Percentiles rank a stretch among this genome's conserved stretches.
Conservation (phyloP, 169 alveolate species). For the Plasmodium cynomolgi region DNA sequence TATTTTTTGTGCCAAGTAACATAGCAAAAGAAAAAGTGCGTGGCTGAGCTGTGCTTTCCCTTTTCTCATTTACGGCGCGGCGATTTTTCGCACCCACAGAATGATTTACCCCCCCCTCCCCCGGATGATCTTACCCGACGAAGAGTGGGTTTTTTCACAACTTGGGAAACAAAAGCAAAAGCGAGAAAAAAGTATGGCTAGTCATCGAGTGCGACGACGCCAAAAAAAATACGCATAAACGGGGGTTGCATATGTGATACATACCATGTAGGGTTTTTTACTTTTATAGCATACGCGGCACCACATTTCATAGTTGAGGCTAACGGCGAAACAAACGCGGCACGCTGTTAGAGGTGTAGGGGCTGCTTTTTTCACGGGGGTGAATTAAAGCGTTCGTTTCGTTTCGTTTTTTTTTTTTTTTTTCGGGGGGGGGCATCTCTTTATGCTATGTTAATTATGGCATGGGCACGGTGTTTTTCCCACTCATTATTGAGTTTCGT, state of each 20-base stretch:
- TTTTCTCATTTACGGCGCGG: not conserved
- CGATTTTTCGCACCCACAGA: not conserved
- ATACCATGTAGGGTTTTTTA: too few relatives aligned
- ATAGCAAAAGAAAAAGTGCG: not conserved
- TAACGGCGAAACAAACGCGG: not conserved
- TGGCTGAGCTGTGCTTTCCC: not conserved
- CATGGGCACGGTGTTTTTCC: not conserved
- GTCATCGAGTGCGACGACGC: not conserved
- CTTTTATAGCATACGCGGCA: not conserved
- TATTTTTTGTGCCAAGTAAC: not conserved
- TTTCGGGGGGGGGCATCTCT: not conserved
- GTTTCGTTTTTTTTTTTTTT: not conserved
- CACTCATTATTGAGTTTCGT: not conserved
- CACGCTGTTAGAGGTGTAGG: conserved; percentile 40
- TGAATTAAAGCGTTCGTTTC: not conserved
- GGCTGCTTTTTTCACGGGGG: conserved; percentile 8
- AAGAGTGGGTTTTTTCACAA: not conserved
- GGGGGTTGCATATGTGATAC: not conserved
- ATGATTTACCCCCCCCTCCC: not conserved
- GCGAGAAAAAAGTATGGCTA: not conserved
- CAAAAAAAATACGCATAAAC: not conserved
- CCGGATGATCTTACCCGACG: not conserved
- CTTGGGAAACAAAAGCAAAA: not conserved
- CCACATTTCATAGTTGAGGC: not conserved
- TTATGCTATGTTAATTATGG: not conserved